Percentiles rank a stretch among this genome's conserved stretches.
Evolutionary conservation across 2,329 filamentous ascomycete genomes (phyloP).

Genomic region (Colletotrichum trifolii): DNA sequence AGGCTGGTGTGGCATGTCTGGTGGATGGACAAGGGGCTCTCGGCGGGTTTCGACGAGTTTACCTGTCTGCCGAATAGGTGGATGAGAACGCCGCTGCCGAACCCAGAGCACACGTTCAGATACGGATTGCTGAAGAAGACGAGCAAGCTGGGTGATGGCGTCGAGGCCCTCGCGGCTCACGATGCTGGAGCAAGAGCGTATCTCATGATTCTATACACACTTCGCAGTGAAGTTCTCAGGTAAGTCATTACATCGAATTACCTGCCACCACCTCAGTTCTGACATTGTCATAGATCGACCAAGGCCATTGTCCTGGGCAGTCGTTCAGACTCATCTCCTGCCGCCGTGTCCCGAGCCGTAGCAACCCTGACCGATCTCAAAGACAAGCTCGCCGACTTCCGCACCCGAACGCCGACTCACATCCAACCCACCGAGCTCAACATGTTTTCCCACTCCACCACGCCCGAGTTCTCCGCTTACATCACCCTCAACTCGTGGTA

Average conservation of each 20-base stretch:
- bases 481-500: constrained; percentile 28
- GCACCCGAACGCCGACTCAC: constrained; percentile 7
- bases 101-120: constrained; percentile 12
- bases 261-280: background rate
- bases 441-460: constrained; percentile 29
- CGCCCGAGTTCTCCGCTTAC: constrained; percentile 16
- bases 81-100: constrained; percentile 15
- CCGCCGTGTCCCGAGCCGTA: background rate
- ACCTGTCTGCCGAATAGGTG: constrained; percentile 11
- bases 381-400: constrained; percentile 4
- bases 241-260: background rate
- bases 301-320: constrained; percentile 18
- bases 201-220: constrained; percentile 1
- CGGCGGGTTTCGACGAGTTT: constrained; percentile 26
- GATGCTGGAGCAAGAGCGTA: constrained; percentile 17
- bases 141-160: constrained; percentile 7
- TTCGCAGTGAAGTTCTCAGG: constrained; percentile 14
- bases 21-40: constrained; percentile 28
- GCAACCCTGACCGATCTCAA: background rate
- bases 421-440: constrained; percentile 15
- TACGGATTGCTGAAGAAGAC: constrained; percentile 17
- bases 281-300: constrained; percentile 1
- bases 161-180: constrained; percentile 4
- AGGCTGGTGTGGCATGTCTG: constrained; percentile 24
- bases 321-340: background rate